Evolutionary conservation across 805 yeast species (phyloP), one percentile per base, ranked within the genome.

Genomic region (Ascoidea rubescens): DNA sequence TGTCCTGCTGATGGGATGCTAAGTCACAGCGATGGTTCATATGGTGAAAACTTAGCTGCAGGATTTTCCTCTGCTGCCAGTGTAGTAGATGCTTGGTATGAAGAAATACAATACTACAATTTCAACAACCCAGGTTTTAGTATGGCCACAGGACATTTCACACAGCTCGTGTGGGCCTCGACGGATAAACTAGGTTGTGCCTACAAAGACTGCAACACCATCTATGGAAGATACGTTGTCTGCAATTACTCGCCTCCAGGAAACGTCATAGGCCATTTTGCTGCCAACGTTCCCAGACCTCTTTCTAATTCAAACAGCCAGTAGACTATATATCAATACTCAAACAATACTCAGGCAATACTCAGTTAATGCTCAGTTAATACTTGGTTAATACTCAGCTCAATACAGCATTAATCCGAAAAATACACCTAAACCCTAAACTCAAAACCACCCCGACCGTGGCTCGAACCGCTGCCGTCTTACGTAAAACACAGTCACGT

Each of bases 11-110:
- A 71, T 58, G 80, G 82, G 28, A 64, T 65, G 16, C 68, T 87
- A 54, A 67, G 68, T 21, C 95, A 86, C 65, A 81, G 90, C 1
- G 71, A 73, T 45, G 81, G 83, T 12, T 74, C 74, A 16, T 81
- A 79, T 64, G 95, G 95, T 52, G 95, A 86, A 64, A 86, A 86
- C 68, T 71, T 86, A 54, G 95, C 93, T n/a, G 71, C 79, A 45
- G 95, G 95, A 31, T 82, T 71, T 62, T 59, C 68, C 49, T 66
- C 78, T 4, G 50, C 51, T 16, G 62, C 64, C 31, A 82, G 76
- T 3, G 85, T 87, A 2, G 80, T 82, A 10, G 72, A 72, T 32
- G 90, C 87, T 2, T 87, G 95, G 93, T 87, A 84, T 69, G 70
- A 74, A 56, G 95, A 86, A 65, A 73, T 79, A 52, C 53, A 59